These are phyloP conservation scores for Ceratobasidium sp. DNA, from an alignment of 1,284 basidiomycete species.

Conservation along the genomic window DNA sequence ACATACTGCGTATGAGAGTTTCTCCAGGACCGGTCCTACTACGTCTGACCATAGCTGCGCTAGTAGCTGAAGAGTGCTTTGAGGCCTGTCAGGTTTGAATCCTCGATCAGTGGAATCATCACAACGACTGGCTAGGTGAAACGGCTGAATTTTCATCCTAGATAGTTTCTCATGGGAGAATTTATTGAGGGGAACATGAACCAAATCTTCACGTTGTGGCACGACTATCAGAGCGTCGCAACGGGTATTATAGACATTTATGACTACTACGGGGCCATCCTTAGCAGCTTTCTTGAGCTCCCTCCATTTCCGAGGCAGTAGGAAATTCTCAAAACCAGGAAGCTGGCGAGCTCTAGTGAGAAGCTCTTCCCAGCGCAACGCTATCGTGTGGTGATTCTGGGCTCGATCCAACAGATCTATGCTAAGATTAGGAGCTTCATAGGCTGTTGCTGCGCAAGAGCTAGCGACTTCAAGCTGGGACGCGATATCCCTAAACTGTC, in stretches of 20 bases:
- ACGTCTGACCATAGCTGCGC: conserved; percentile 16
- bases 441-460: neutral
- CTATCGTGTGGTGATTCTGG: conserved; percentile 23
- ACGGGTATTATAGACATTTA: conserved; percentile 46
- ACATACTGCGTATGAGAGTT: conserved; percentile 3
- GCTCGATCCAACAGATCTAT: neutral
- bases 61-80: neutral
- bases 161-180: neutral
- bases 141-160: neutral
- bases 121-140: too few relatives aligned
- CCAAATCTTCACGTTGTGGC: neutral
- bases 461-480: conserved; percentile 6
- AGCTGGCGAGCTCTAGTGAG: conserved; percentile 24
- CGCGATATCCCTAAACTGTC: neutral
- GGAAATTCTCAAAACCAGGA: conserved; percentile 28
- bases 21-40: conserved; percentile 27
- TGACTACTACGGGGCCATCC: conserved; percentile 49
- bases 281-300: conserved; percentile 43
- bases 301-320: conserved; percentile 42
- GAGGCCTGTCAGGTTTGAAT: neutral
- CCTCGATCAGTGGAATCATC: neutral
- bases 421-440: too few relatives aligned
- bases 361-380: conserved; percentile 14
- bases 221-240: conserved; percentile 49
- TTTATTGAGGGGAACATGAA: conserved; percentile 9